A percentile compares a stretch with the other conserved stretches of the same genome.
Evolutionary conservation across 805 yeast species (phyloP).

Genomic region (Candida namnaoensis): DNA sequence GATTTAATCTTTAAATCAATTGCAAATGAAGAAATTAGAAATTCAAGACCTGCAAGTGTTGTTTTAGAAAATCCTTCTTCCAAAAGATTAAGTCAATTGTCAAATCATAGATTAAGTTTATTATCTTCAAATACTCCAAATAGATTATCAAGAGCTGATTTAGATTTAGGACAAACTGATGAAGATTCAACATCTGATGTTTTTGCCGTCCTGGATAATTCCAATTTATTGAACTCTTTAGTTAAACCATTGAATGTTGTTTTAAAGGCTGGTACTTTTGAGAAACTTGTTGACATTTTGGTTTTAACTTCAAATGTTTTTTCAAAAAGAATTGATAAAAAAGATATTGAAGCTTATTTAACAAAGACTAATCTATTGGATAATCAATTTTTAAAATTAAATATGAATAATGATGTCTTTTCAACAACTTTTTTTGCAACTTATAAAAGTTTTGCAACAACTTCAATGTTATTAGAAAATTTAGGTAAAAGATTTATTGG

Average conservation of each 20-base stretch:
- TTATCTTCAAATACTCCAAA: conserved; percentile 1
- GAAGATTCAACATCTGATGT: conserved; percentile 20
- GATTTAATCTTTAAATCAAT: conserved; percentile 54
- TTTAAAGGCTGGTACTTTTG: conserved; percentile 63
- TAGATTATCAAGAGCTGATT: conserved; percentile 16
- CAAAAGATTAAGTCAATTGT: conserved; percentile 29
- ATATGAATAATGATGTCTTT: conserved; percentile 56
- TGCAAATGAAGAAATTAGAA: conserved; percentile 18
- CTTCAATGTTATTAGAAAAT: conserved; percentile 41
- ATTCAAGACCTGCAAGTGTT: conserved; percentile 36
- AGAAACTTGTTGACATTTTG: conserved; percentile 69
- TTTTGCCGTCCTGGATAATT: conserved; percentile 22
- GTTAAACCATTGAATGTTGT: conserved; percentile 32
- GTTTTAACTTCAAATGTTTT: conserved; percentile 64
- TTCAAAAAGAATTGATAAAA: conserved; percentile 29
- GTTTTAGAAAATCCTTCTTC: conserved; percentile 36
- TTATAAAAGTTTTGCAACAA: conserved; percentile 57
- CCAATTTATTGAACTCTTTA: conserved; percentile 14
- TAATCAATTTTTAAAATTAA: conserved; percentile 33
- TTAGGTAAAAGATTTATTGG: conserved; percentile 50
- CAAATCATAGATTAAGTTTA: conserved; percentile 17
- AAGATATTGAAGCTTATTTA: conserved; percentile 33
- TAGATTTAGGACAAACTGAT: conserved; percentile 21
- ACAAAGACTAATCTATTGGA: conserved; percentile 24
- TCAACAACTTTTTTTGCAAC: conserved; percentile 65